phyloP scores from a whole-genome alignment of 148 eudicot species.

The Vaccinium macrocarpon region DNA sequence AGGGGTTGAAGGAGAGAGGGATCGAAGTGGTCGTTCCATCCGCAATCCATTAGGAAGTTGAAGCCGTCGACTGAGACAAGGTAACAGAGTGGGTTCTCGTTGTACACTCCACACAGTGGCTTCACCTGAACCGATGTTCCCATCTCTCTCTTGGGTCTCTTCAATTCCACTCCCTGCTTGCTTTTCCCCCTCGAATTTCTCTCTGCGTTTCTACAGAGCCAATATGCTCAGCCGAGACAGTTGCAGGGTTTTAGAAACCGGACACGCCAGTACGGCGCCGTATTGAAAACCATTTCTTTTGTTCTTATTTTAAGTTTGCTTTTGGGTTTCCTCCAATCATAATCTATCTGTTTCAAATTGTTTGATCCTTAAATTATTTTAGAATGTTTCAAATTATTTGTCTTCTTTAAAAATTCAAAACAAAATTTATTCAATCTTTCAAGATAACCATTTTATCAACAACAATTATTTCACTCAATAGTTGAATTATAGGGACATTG shows the following conservation, averaged over 20 bases:
- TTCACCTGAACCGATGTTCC: conserved; percentile 97
- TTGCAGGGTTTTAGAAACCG: not conserved
- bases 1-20: conserved; percentile 77
- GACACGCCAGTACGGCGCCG: not conserved
- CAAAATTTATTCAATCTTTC: no score
- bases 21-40: conserved; percentile 95
- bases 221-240: not conserved
- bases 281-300: not conserved
- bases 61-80: conserved; percentile 85
- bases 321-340: not conserved
- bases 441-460: no score
- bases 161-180: no score
- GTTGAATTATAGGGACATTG: no score
- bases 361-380: no score
- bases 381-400: no score
- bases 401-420: no score
- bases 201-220: not conserved
- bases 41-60: conserved; percentile 88
- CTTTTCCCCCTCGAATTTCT: not conserved
- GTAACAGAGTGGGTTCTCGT: conserved; percentile 86
- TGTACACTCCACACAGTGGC: conserved; percentile 84
- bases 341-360: no score
- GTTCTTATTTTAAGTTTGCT: no score
- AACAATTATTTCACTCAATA: no score
- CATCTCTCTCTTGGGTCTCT: conserved; percentile 34